Conservation (phyloP, 192 early-diverging fungal genomes). For the Spizellomyces punctatus region DNA sequence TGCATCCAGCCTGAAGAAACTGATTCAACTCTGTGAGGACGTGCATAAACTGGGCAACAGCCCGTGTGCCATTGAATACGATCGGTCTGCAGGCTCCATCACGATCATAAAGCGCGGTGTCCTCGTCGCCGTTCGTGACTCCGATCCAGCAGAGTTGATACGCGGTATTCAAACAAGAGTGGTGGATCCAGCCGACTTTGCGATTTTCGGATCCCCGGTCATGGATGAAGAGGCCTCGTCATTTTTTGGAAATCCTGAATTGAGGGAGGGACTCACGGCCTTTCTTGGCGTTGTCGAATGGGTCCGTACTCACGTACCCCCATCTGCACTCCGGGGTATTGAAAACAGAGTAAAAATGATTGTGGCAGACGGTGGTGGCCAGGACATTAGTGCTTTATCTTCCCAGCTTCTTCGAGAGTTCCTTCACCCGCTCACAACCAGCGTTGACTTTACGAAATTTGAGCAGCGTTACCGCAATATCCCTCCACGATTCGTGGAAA, state of each 20-base stretch:
- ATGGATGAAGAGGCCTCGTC: not conserved
- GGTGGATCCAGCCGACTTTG: slow-evolving; percentile 1
- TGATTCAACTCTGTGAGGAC: slow-evolving; percentile 6
- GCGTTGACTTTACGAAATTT: not conserved
- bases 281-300: not conserved
- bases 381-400: not conserved
- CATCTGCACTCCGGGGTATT: not conserved
- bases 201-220: too few relatives aligned
- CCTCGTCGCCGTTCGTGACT: slow-evolving; percentile 15
- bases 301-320: not conserved
- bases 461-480: not conserved
- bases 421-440: too few relatives aligned
- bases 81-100: slow-evolving; percentile 8
- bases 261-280: not conserved
- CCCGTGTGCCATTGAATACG: slow-evolving; percentile 16
- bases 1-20: not conserved
- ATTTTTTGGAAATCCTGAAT: not conserved
- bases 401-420: too few relatives aligned
- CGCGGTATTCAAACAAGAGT: not conserved
- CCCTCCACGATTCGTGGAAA: not conserved
- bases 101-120: slow-evolving; percentile 20
- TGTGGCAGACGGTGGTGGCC: not conserved
- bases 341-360: not conserved
- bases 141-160: slow-evolving; percentile 19
- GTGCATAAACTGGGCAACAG: not conserved